Base-by-base conservation (phyloP, 2,329 filamentous ascomycete genomes). In the Fusarium temperatum region DNA sequence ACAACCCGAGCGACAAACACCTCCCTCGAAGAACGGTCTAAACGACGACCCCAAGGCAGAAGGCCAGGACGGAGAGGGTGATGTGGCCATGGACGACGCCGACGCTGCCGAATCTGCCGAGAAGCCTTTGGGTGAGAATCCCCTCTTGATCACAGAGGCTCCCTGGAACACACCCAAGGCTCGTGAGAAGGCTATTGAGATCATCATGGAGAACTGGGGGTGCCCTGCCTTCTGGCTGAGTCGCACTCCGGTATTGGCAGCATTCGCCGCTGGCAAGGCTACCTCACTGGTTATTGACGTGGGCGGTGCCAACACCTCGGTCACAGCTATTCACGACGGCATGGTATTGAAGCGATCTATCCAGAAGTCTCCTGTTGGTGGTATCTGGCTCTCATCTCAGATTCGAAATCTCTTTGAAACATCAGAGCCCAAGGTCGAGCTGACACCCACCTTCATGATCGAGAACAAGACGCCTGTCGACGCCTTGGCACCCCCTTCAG, bases 141-240 rank as follows among this genome's bases (percentile, higher is more conserved):
- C 96, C 13, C 85, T 99, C 69, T 87, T 99, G 67, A 92, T 99
- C 89, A 98, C 94, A 2, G 96, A 99, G 84, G 93, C 95, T 20
- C 93, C 94, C 17, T 98, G 96, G 95, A 98, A 98, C 83, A 89
- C 91, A 32, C 84, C 89, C 48, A 98, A 98, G 85, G 90, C 93
- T 68, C 89, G 97, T 68, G 96, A 99, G 85, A 97, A 96, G 89
- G 92, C 93, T 45, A 96, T 98, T 78, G 96, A 99, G 85, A 91
- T 98, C 72, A 95, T 94, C 68, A 98, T 99, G 92, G 96, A 99
- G 87, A 94, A 91, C 80, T 99, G 96, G 95, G 95, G 94, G 35
- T 93, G 93, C 63, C 96, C 96, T 24, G 96, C 96, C 10, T 98
- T 98, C 83, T 99, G 96, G 89, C 87, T 98, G 70, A 94, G 94